Evolutionary conservation across 2,329 filamentous ascomycete genomes (phyloP).

Genomic region (Arthrinium phaeospermum): DNA sequence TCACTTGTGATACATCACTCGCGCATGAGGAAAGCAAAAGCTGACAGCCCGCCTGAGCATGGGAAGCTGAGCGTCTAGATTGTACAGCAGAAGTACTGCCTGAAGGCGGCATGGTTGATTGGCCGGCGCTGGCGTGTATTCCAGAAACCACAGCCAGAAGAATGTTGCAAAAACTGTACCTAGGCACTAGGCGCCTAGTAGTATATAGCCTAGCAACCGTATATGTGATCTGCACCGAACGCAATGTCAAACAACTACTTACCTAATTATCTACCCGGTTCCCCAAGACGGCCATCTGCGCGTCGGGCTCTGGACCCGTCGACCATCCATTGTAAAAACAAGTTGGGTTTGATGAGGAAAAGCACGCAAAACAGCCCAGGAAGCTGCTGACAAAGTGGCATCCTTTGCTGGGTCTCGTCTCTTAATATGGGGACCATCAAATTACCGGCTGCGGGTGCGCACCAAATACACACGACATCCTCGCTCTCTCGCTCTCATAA

Average conservation of each 20-base stretch:
- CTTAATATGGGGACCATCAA: neutral
- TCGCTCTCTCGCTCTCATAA: neutral
- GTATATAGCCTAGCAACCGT: neutral
- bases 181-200: neutral
- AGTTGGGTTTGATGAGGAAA: constrained; percentile 12
- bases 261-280: neutral
- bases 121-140: neutral
- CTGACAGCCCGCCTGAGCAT: neutral
- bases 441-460: neutral
- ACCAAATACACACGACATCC: too few species aligned
- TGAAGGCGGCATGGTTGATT: neutral
- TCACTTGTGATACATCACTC: constrained; percentile 6
- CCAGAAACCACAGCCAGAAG: neutral
- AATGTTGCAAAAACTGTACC: neutral
- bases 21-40: neutral
- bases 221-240: too few species aligned
- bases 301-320: neutral
- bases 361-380: constrained; percentile 15
- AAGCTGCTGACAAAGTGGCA: neutral
- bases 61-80: neutral
- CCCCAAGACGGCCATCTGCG: neutral
- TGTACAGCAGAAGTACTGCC: neutral
- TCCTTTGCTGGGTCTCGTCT: neutral
- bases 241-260: too few species aligned
- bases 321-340: neutral